Evolutionary conservation across 2,329 filamentous ascomycete species (phyloP), one percentile per base, ranked within the genome.

Genomic region (Orbilia ellipsospora): DNA sequence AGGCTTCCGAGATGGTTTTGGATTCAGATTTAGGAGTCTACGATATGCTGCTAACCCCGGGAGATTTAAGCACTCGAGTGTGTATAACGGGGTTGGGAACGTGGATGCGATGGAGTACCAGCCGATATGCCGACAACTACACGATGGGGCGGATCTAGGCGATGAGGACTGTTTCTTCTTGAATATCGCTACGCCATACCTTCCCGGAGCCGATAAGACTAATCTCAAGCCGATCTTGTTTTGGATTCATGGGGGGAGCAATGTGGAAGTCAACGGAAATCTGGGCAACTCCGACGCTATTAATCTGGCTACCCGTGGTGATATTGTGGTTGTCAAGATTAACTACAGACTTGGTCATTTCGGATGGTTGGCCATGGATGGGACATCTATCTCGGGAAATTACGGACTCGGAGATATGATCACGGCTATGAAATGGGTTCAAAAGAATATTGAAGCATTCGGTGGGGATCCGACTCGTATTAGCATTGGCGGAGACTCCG

Each of bases 401-500:
- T 85, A 83, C 57, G 85, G 85, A 2, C 80, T 87, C 1, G 83
- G 82, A 2, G 85, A 87, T 77, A 84, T 86, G 77, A 84, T 85
- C 64, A 83, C 83, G 23, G 86, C 85, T 0, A 80, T 87, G 2
- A 83, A 85, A 26, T 87, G 85, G 85, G 82, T 87, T 0, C 82
- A 80, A n/a, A 90, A 92, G 79, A 92, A 93, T 77, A 92, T 94
- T 67, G 88, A 83, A 0, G 85, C 88, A 0, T 95, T 95, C 80
- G 92, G 92, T 10, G 92, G 92, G n/a, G 91, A 94, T 80, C 89
- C 90, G 0, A 84, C 85, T n/a, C 90, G 90, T 81, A 90, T 94
- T 2, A 94, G 91, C 0, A 90, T 94, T 75, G 93, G 90, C 90
- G 92, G 92, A 31, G 89, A 93, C 80, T 89, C 87, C 1, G 52